Conservation (phyloP, 768 basidiomycete species). For the Auriscalpium orientale region DNA sequence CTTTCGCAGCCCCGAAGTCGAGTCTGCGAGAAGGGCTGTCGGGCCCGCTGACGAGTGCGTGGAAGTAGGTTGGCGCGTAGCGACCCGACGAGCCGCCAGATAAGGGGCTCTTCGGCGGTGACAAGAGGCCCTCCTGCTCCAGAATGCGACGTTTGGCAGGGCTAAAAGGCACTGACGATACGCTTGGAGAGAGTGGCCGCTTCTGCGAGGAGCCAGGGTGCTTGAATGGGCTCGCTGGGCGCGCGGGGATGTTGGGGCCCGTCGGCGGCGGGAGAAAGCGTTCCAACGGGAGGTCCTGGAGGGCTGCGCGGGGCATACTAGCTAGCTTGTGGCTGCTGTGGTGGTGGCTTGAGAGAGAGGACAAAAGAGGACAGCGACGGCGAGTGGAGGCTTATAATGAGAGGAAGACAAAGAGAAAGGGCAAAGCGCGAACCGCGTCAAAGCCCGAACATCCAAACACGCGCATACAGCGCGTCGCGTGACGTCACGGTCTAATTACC, state of each 20-base stretch:
- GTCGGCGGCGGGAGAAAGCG: neutral
- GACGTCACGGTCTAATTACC: neutral
- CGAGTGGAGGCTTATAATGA: neutral
- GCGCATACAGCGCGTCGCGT: neutral
- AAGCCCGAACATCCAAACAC: neutral
- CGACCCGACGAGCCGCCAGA: neutral
- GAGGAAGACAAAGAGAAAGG: neutral
- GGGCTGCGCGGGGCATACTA: conserved; percentile 8
- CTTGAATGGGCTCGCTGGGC: neutral
- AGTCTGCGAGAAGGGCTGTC: neutral
- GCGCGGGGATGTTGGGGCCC: neutral
- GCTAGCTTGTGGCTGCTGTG: neutral
- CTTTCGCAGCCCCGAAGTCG: neutral
- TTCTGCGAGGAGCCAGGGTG: conserved; percentile 3
- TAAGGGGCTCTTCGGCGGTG: conserved; percentile 4
- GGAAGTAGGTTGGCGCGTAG: neutral
- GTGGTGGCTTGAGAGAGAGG: neutral
- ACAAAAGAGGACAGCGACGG: neutral
- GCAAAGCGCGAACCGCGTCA: neutral
- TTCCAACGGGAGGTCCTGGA: conserved; percentile 13
- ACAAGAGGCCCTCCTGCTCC: conserved; percentile 13
- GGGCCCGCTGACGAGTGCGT: neutral
- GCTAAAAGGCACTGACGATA: conserved; percentile 6
- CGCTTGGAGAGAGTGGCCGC: conserved; percentile 13
- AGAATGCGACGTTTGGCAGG: conserved; percentile 16